These are phyloP conservation scores for Colletotrichum coccodes DNA, from an alignment of 2,329 filamentous ascomycete species.

Conservation along the genomic window DNA sequence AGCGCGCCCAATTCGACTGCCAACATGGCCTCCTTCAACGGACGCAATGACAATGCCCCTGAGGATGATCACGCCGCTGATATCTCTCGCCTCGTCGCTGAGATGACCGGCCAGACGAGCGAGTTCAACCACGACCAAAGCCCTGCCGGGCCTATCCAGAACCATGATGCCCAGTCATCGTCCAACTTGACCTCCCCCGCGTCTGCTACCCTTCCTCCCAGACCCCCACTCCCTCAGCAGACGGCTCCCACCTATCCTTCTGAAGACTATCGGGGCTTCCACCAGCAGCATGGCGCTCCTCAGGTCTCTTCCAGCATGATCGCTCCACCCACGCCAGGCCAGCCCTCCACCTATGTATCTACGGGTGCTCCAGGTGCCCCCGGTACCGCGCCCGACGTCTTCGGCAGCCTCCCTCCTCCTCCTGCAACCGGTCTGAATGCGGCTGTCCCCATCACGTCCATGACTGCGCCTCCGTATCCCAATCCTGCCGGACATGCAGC, in stretches of 20 bases:
- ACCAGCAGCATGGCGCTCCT: slow-evolving; percentile 47
- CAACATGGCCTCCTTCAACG: slow-evolving; percentile 37
- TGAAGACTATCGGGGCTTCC: slow-evolving; percentile 40
- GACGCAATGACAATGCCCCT: slow-evolving; percentile 40
- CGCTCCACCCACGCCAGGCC: slow-evolving; percentile 44
- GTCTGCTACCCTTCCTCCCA: slow-evolving; percentile 57
- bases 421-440: slow-evolving; percentile 42
- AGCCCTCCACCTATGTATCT: slow-evolving; percentile 45
- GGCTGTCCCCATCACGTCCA: slow-evolving; percentile 39
- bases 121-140: slow-evolving; percentile 36
- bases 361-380: slow-evolving; percentile 40
- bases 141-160: slow-evolving; percentile 15
- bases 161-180: slow-evolving; percentile 21
- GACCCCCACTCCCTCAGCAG: slow-evolving; percentile 54
- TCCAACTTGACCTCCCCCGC: slow-evolving; percentile 43
- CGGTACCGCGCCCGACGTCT: slow-evolving; percentile 44
- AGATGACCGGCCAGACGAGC: slow-evolving; percentile 49
- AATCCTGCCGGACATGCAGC: slow-evolving; percentile 40
- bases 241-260: slow-evolving; percentile 47
- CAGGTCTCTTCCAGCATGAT: slow-evolving; percentile 38
- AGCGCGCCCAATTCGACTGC: slow-evolving; percentile 36
- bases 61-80: slow-evolving; percentile 46
- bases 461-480: slow-evolving; percentile 45
- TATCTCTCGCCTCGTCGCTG: slow-evolving; percentile 53
- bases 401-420: slow-evolving; percentile 43